Evolutionary conservation across 768 basidiomycete genomes (phyloP), one percentile per base, ranked within the genome.

Genomic region (Exidia glandulosa): DNA sequence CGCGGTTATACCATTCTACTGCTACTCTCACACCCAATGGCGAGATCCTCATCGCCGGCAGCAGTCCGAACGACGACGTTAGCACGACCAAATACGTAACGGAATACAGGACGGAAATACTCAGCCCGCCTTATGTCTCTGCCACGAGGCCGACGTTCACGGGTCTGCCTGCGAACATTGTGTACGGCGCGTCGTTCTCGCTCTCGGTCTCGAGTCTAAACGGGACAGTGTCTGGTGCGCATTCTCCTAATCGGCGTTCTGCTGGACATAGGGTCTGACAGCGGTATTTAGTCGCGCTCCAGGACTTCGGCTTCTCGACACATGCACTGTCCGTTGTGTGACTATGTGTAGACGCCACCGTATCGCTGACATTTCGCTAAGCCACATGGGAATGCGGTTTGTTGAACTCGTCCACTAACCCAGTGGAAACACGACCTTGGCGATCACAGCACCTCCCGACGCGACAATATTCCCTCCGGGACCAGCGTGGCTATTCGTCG

Each of bases 51-150:
- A 82, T 92, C 60, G 84, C 88, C 23, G 89, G 89, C 33, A 88
- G 88, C 61, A 91, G 90, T 66, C 90, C 90, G 29, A 91, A 91
- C 70, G 70, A 90, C 61, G 88, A 91, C 69, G 75, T 87, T 57
- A 89, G 85, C 65, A 85, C 83, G 64, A 65, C 81, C 45, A 75
- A 75, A 67, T 94, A 88, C 68, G 84, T 85, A 32, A 92, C 91
- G 19, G 90, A 95, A 70, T 95, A 94, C 69, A 79, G 91, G 56
- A 87, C 92, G 32, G 94, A 96, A 69, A 85, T 86, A 79, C 77
- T 95, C 63, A 79, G 78, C 58, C 94, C 95, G 0, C 86, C 88
- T 30, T 98, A 95, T 68, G 84, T 89, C 82, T 69, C 71, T 29
- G 71, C 71, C 64, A 67, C 77, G 13, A 79, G 91, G 33, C 93